These are phyloP conservation scores for Phylloboletellus chloephorus DNA, from an alignment of 1,284 basidiomycete species.

Conservation along the genomic window DNA sequence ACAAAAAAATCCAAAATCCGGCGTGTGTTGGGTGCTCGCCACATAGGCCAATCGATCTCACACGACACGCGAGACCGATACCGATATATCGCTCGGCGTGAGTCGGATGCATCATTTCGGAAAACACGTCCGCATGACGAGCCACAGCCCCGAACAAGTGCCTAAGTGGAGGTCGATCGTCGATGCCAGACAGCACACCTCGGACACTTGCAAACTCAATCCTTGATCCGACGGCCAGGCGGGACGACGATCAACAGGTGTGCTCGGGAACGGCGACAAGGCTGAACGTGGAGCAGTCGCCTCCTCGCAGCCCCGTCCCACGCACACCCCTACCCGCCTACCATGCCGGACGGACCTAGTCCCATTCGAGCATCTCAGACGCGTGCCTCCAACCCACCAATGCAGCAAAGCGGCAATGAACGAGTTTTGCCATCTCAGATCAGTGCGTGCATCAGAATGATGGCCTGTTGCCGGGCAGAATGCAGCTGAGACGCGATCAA, in stretches of 20 bases:
- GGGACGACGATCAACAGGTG: conserved; percentile 9
- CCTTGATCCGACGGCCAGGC: conserved; percentile 18
- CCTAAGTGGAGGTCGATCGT: conserved; percentile 12
- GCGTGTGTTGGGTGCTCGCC: not conserved
- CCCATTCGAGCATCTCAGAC: conserved; percentile 19
- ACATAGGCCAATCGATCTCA: too few species aligned
- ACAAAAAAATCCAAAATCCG: not conserved
- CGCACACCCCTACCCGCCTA: conserved; percentile 19
- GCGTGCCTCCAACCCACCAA: conserved; percentile 9
- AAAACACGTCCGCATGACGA: conserved; percentile 16
- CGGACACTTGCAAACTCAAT: conserved; percentile 1
- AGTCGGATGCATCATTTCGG: too few species aligned
- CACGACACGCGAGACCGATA: too few species aligned
- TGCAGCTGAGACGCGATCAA: conserved; percentile 16
- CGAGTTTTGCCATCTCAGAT: conserved; percentile 21
- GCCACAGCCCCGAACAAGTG: not conserved
- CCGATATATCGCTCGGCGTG: too few species aligned
- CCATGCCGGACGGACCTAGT: conserved; percentile 9
- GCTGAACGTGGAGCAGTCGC: not conserved
- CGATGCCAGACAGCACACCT: too few species aligned
- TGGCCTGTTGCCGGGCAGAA: too few species aligned
- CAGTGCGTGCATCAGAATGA: not conserved
- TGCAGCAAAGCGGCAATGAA: conserved; percentile 25
- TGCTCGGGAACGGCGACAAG: conserved; percentile 3
- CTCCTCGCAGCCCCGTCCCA: conserved; percentile 10